These are phyloP conservation scores for Cornus florida DNA, from an alignment of 148 eudicot genomes.

Conservation along the genomic window DNA sequence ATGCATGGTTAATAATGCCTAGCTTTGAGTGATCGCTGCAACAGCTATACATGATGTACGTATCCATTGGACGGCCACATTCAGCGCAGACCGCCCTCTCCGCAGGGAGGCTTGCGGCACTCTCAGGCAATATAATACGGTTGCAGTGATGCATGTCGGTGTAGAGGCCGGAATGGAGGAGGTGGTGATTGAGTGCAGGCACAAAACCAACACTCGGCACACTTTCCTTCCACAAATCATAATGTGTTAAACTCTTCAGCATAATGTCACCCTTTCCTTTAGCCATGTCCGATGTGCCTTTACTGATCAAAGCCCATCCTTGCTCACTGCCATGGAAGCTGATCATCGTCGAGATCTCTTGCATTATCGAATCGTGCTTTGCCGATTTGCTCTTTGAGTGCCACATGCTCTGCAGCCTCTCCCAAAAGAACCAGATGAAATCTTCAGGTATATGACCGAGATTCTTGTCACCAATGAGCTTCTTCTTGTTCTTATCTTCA, in stretches of 20 bases:
- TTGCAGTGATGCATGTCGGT: constrained; percentile 50
- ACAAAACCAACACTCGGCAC: constrained; percentile 37
- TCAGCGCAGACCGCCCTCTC: constrained; percentile 56
- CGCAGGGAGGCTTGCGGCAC: constrained; percentile 41
- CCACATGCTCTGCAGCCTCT: constrained; percentile 79
- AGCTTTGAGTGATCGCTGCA: constrained; percentile 28
- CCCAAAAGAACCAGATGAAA: constrained; percentile 82
- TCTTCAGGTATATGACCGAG: constrained; percentile 55
- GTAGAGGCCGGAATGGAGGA: constrained; percentile 37
- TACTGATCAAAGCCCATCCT: constrained; percentile 74
- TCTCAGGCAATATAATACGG: constrained; percentile 62
- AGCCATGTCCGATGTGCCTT: constrained; percentile 52
- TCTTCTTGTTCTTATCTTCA: constrained; percentile 41
- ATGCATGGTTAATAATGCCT: no score
- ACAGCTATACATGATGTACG: constrained; percentile 56
- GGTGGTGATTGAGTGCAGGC: constrained; percentile 39
- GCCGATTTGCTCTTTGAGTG: constrained; percentile 69
- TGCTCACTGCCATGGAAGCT: constrained; percentile 68
- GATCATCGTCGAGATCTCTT: constrained; percentile 61
- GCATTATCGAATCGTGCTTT: constrained; percentile 57
- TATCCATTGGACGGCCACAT: constrained; percentile 52
- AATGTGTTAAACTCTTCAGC: constrained; percentile 33
- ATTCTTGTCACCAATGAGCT: constrained; percentile 26
- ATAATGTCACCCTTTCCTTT: constrained; percentile 54
- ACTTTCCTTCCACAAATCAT: constrained; percentile 36